A percentile compares a stretch with the other conserved stretches of the same genome.
These are phyloP conservation scores for Themeda triandra DNA, from an alignment of 176 grass and related monocot genomes.

Conservation along the genomic window DNA sequence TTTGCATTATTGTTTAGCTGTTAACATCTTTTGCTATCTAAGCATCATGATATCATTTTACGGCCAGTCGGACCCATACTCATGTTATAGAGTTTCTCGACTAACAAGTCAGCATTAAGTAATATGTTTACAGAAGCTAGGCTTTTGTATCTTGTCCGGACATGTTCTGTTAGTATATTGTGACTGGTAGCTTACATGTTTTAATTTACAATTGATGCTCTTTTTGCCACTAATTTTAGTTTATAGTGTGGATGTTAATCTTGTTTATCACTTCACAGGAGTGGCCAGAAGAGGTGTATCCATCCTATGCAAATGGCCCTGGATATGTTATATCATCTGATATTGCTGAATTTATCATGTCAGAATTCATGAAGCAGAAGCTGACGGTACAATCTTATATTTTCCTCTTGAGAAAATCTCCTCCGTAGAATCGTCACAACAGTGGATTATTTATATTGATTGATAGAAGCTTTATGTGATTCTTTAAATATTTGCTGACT, in stretches of 20 bases:
- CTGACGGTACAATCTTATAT: conserved; percentile 53
- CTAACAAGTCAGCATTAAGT: neutral
- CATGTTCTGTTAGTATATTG: neutral
- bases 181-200: neutral
- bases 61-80: neutral
- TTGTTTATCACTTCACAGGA: conserved; percentile 51
- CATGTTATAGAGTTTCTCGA: neutral
- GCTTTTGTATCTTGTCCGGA: neutral
- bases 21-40: neutral
- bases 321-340: conserved; percentile 90
- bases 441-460: neutral
- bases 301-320: conserved; percentile 90
- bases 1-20: neutral
- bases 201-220: neutral
- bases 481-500: neutral
- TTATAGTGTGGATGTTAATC: neutral
- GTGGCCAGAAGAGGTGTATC: conserved; percentile 93
- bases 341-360: conserved; percentile 62
- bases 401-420: neutral
- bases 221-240: neutral
- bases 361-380: conserved; percentile 54
- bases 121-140: neutral
- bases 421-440: neutral
- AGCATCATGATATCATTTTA: neutral
- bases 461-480: neutral